A percentile compares a stretch with the other conserved stretches of the same genome.
These are phyloP conservation scores for Neocucurbitaria cava DNA, from an alignment of 2,329 filamentous ascomycete species.

Conservation along the genomic window DNA sequence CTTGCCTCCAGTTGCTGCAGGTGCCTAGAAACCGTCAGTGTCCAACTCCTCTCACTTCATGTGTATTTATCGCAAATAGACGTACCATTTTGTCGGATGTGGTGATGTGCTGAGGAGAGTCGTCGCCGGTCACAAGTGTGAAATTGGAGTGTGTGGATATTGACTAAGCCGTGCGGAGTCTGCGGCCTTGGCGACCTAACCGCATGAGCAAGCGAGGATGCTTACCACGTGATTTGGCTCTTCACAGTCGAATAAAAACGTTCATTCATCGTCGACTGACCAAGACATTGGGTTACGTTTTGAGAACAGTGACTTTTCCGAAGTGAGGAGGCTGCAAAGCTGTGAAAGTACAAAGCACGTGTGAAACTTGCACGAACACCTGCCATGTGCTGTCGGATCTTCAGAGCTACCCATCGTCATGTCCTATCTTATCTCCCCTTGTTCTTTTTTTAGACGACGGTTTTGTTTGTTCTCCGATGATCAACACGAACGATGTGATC, in stretches of 20 bases:
- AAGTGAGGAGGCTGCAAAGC: neutral
- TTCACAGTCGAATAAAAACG: neutral
- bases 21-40: conserved; percentile 41
- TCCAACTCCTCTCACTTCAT: neutral
- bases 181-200: conserved; percentile 23
- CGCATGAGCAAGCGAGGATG: conserved; percentile 30
- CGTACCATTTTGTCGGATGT: conserved; percentile 54
- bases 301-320: neutral
- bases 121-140: conserved; percentile 16
- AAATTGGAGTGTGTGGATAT: too few relatives aligned
- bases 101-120: conserved; percentile 40
- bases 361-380: neutral
- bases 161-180: conserved; percentile 38
- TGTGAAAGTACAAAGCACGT: conserved; percentile 1
- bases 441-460: conserved; percentile 4
- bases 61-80: neutral
- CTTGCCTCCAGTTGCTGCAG: conserved; percentile 71
- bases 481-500: conserved; percentile 7
- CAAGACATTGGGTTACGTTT: neutral
- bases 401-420: neutral
- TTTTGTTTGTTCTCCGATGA: conserved; percentile 3
- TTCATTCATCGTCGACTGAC: neutral
- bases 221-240: conserved; percentile 16
- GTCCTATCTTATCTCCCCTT: conserved; percentile 4
- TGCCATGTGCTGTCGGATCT: conserved; percentile 4